Evolutionary conservation across 805 yeast species (phyloP).

Genomic region (Yamadazyma ubonensis): DNA sequence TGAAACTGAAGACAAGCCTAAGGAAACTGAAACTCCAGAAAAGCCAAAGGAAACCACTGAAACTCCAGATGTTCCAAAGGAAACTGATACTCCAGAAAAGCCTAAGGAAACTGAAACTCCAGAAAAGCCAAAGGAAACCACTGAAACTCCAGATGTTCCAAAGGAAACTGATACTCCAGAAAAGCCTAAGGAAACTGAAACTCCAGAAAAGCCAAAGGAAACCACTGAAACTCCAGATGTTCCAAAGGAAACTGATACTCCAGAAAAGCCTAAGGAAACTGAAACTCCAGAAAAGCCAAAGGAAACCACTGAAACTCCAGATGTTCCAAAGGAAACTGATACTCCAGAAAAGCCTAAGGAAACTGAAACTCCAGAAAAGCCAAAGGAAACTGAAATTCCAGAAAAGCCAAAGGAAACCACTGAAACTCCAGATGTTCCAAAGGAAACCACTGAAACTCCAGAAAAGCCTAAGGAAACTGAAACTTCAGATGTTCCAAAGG

Average conservation of each 20-base stretch:
- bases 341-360: constrained; percentile 3
- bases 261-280: not conserved
- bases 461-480: not conserved
- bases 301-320: not conserved
- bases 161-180: not conserved
- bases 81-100: not conserved
- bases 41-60: constrained; percentile 4
- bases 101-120: too few species aligned
- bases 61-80: constrained; percentile 1
- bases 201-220: constrained; percentile 4
- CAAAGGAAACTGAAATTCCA: too few species aligned
- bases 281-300: too few species aligned
- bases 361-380: too few species aligned
- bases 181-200: not conserved
- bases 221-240: constrained; percentile 4
- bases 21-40: constrained; percentile 15
- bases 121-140: too few species aligned
- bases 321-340: not conserved
- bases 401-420: constrained; percentile 2
- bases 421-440: constrained; percentile 1
- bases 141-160: too few species aligned
- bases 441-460: constrained; percentile 2
- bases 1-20: constrained; percentile 19
- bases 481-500: too few species aligned
- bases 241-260: not conserved